Evolutionary conservation across 805 yeast genomes (phyloP).

Genomic region (Metschnikowia bowlesiae): DNA sequence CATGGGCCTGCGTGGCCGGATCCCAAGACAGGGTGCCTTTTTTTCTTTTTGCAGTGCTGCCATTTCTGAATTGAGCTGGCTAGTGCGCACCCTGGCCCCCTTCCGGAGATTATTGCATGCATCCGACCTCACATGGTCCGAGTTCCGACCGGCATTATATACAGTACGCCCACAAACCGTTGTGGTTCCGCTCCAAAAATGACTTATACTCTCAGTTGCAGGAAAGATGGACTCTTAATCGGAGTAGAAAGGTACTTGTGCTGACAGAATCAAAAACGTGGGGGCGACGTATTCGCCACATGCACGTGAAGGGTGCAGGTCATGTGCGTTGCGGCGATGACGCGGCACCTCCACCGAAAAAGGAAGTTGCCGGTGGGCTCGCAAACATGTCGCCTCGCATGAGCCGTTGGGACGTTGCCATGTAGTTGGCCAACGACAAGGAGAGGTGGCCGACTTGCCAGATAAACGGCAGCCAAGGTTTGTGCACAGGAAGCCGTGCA

Average conservation of each 20-base stretch:
- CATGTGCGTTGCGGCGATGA: background rate
- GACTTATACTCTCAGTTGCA: no score
- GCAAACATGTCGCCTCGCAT: no score
- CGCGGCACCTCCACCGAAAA: background rate
- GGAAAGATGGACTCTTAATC: no score
- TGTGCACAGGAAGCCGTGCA: background rate
- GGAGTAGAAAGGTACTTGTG: no score
- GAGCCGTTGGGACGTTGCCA: no score
- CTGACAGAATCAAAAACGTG: background rate
- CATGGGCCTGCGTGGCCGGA: background rate
- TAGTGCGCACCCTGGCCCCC: background rate
- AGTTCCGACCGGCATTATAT: no score
- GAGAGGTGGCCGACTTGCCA: no score
- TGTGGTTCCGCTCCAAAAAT: no score
- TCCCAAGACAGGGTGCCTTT: background rate
- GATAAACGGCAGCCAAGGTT: background rate
- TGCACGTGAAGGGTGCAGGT: background rate
- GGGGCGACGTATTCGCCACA: background rate
- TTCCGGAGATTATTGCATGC: background rate
- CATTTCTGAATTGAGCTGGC: no score
- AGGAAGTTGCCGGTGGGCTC: no score
- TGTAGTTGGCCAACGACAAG: no score
- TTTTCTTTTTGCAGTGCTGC: background rate
- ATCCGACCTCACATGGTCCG: background rate
- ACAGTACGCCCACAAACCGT: no score